phyloP scores from a whole-genome alignment of 2,329 filamentous ascomycete species.

The Hymenoscyphus linearis region DNA sequence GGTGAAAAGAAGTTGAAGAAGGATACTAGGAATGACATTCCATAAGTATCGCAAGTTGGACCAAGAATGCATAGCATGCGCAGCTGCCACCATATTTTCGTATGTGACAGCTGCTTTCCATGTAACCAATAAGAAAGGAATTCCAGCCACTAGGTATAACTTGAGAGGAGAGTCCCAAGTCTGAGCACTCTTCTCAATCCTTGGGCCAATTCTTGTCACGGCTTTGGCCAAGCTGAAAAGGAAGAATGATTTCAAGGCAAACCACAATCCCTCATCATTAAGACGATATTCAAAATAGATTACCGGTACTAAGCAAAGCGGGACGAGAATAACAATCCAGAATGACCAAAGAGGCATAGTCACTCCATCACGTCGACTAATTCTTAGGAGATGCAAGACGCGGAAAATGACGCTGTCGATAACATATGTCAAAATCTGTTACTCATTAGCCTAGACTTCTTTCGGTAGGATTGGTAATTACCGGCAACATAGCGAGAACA shows the following conservation, averaged over 20 bases:
- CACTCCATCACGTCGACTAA: slow-evolving; percentile 3
- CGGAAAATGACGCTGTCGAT: slow-evolving; percentile 25
- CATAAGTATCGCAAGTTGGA: slow-evolving; percentile 11
- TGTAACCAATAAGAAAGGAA: slow-evolving; percentile 23
- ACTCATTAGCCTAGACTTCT: background rate
- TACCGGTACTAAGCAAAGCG: slow-evolving; percentile 6
- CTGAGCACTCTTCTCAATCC: slow-evolving; percentile 13
- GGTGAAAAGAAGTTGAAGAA: slow-evolving; percentile 23
- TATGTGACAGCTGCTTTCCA: slow-evolving; percentile 19
- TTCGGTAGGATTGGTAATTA: slow-evolving; percentile 7
- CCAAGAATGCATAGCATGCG: slow-evolving; percentile 19
- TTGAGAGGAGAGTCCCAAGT: slow-evolving; percentile 21
- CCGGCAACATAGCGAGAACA: slow-evolving; percentile 26
- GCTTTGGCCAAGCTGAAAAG: slow-evolving; percentile 24
- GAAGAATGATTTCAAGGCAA: slow-evolving; percentile 17
- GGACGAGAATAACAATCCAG: slow-evolving; percentile 18
- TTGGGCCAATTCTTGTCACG: slow-evolving; percentile 20
- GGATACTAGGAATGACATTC: slow-evolving; percentile 19
- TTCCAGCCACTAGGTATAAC: slow-evolving; percentile 21
- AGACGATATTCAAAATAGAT: slow-evolving; percentile 26
- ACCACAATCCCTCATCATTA: slow-evolving; percentile 13
- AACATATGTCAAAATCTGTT: slow-evolving; percentile 27
- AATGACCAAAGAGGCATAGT: slow-evolving; percentile 10
- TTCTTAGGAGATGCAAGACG: slow-evolving; percentile 13
- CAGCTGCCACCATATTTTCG: slow-evolving; percentile 22